These are phyloP conservation scores for Nosema bombycis DNA, from an alignment of 371 early-diverging fungal species.

Conservation along the genomic window DNA sequence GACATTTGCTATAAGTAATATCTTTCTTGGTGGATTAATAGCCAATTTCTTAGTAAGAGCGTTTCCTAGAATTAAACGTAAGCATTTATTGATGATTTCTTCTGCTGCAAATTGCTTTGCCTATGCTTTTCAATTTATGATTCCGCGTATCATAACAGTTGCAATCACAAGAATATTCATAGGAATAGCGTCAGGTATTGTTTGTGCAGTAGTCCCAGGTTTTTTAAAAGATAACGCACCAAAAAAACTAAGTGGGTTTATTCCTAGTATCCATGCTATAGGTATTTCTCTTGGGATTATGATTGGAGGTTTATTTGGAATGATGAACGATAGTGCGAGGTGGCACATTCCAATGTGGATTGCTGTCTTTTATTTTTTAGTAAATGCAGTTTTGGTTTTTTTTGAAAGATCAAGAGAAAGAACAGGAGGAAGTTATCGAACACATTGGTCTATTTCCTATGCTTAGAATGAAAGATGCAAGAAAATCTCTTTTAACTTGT, in stretches of 20 bases:
- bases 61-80: neutral
- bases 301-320: constrained; percentile 70
- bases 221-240: constrained; percentile 79
- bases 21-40: constrained; percentile 38
- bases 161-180: constrained; percentile 68
- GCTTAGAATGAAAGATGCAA: constrained; percentile 46
- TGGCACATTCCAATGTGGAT: constrained; percentile 8
- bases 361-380: neutral
- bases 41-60: constrained; percentile 15
- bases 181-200: constrained; percentile 75
- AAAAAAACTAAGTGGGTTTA: constrained; percentile 69
- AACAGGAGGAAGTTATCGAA: constrained; percentile 67
- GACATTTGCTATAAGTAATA: constrained; percentile 2
- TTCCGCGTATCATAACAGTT: constrained; percentile 8
- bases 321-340: constrained; percentile 55
- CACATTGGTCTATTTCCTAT: constrained; percentile 66
- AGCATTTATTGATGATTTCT: neutral
- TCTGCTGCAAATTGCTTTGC: neutral
- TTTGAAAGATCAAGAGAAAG: constrained; percentile 68
- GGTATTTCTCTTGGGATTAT: constrained; percentile 68
- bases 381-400: constrained; percentile 67
- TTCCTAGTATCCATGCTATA: constrained; percentile 74
- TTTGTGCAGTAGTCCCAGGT: constrained; percentile 74
- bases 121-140: constrained; percentile 14
- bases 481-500: constrained; percentile 59